Base-by-base conservation (phyloP, 2,329 filamentous ascomycete genomes). In the Tolypocladium guangdongense region DNA sequence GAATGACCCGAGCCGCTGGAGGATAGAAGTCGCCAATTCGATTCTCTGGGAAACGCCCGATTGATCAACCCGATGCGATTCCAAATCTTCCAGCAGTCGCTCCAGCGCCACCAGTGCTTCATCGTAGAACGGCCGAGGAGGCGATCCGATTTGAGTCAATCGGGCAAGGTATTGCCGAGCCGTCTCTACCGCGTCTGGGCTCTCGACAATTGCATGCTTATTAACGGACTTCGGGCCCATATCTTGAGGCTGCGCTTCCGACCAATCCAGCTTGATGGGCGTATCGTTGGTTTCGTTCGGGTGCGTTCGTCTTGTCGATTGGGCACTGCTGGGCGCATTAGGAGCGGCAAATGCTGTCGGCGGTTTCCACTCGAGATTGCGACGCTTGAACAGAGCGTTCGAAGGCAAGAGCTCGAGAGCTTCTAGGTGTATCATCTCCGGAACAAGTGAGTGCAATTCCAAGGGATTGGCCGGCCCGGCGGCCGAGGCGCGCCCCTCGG, bases 1-100 rank as follows among this genome's bases (percentile, higher is more conserved):
- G 36, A 57, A 52, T 18, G 47, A 54, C 11, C 57, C 53, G 37
- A 66, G 24, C 7, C 22, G 51, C 37, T 58, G 39, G 14, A 68
- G 52, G 8, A 62, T 47, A 7, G 39, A 22, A 24, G 56, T 55
- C 12, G 60, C 62, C 2, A 50, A 30, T 24, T 53, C 48, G 7
- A 60, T 11, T 35, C n/a, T 49, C 32, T 57, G 52, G 5, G 41
- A 22, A 20, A 30, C 12, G 46, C 39, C 41, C 11, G 45, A 14
- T 5, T n/a, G 27, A 35, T 49, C 18, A 10, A 39, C 22, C 14
- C 50, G 39, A 8, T 24, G 5, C 2, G n/a, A 24, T 16, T 55
- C 56, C 20, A 59, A 27, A 12, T 59, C 49, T 14, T 43, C 10
- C 0, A 59, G 43, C 10, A 61, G 32, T 10, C 33, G 45, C 16